Base-by-base conservation (phyloP, 176 grass and related monocot species). In the Oryza meyeriana region DNA sequence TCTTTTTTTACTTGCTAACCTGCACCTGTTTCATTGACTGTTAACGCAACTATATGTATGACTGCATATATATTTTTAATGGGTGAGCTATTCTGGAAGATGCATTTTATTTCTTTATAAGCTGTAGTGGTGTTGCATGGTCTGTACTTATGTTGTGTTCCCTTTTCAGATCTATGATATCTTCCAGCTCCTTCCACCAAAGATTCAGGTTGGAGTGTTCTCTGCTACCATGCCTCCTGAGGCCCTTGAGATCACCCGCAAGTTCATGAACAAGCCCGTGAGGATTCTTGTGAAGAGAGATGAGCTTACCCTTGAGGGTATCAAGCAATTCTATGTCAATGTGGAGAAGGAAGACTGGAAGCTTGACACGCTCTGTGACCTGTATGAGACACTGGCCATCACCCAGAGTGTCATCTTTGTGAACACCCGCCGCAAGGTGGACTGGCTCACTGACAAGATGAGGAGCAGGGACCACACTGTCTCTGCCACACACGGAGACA, bases 381-480 rank as follows among this genome's bases (percentile, higher is more conserved):
- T 95, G 61, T 90, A 93, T 0, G 87, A 92, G 83, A 92, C 90
- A 10, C 33, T 95, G 29, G 93, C 93, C 24, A 95, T 95, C 44
- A 95, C 93, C 13, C 93, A 95, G 71, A 92, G 90, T 77, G 93
- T 95, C 71, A 92, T 95, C 76, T 95, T 95, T 41, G 90, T 95
- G 58, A 95, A 92, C 71, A 95, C 93, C 66, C 87, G 87, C 32
- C 93, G 93, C 81, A 95, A 92, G 87, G 93, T 95, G 44, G 93
- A 95, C 81, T 95, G 93, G 93, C 93, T 95, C 47, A 95, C 93
- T 0, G 93, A 95, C 85, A 95, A 90, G 80, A 92, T 95, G 93
- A 87, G 93, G 78, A 70, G 87, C 83, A 87, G 85, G 66, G 93
- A 95, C 27, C 93, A 95, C 82, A 95, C 93, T 0, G 93, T 95